These are phyloP conservation scores for Eucalyptus regnans DNA, from an alignment of 345 rosid genomes.

Conservation along the genomic window DNA sequence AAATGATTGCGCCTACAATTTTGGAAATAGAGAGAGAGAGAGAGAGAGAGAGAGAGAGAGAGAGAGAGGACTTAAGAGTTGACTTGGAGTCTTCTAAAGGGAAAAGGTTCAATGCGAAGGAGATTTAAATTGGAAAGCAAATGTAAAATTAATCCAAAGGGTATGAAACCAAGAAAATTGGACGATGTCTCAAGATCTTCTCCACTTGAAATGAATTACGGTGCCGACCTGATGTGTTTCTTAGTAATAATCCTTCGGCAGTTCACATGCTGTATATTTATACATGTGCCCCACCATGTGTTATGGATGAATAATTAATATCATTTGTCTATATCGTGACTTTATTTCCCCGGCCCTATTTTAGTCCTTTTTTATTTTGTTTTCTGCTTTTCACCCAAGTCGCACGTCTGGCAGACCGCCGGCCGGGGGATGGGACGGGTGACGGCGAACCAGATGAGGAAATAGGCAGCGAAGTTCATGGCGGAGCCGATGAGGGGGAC, in stretches of 20 bases:
- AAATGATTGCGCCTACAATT: background rate
- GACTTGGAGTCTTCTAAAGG: background rate
- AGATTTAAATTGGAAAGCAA: background rate
- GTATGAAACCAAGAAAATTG: background rate
- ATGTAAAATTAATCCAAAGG: background rate
- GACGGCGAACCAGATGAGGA: conserved; percentile 5
- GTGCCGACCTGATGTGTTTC: background rate
- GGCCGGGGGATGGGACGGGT: background rate
- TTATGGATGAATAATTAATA: background rate
- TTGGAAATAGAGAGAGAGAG: background rate
- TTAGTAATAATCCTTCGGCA: background rate
- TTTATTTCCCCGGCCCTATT: background rate
- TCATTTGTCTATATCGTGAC: background rate
- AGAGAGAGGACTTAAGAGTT: background rate
- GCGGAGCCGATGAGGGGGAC: conserved; percentile 3
- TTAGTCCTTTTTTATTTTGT: background rate
- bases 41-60: background rate
- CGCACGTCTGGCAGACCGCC: background rate
- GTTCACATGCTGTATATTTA: background rate
- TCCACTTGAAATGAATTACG: background rate
- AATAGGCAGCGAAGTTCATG: conserved; percentile 3
- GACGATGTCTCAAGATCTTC: background rate
- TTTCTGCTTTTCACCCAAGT: background rate
- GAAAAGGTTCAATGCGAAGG: background rate
- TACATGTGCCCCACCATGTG: background rate